phyloP scores from a whole-genome alignment of 257 asterid species.

The Nicotiana sylvestris region DNA sequence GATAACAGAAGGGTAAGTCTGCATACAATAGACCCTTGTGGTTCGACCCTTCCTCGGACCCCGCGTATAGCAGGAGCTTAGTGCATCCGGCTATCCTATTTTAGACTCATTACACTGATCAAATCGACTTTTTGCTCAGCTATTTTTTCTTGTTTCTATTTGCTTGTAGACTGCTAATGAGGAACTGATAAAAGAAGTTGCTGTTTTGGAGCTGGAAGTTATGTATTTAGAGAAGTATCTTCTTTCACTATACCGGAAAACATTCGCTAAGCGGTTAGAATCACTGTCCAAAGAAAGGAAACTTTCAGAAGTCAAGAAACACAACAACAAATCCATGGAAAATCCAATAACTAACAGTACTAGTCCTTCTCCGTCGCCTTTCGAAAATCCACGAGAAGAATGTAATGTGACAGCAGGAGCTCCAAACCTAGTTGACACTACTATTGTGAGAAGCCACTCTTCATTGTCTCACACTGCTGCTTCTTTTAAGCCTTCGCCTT shows the following conservation, averaged over 20 bases:
- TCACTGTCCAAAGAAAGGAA: slow-evolving; percentile 16
- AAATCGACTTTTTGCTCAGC: not conserved
- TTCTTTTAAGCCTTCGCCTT: slow-evolving; percentile 54
- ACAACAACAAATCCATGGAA: slow-evolving; percentile 17
- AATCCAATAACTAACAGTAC: slow-evolving; percentile 17
- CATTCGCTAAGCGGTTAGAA: slow-evolving; percentile 37
- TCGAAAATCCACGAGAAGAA: not conserved
- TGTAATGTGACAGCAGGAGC: slow-evolving; percentile 27
- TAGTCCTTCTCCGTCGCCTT: slow-evolving; percentile 12
- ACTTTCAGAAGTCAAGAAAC: slow-evolving; percentile 17
- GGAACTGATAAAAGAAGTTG: slow-evolving; percentile 69
- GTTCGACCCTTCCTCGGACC: no score
- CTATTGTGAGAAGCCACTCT: slow-evolving; percentile 67
- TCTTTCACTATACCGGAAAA: slow-evolving; percentile 57
- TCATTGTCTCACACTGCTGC: slow-evolving; percentile 69
- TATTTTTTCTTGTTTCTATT: not conserved
- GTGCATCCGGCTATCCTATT: no score
- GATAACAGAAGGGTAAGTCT: no score
- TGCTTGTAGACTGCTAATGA: slow-evolving; percentile 52
- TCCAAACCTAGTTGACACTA: slow-evolving; percentile 41
- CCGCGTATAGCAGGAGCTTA: no score
- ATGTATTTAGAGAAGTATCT: slow-evolving; percentile 68
- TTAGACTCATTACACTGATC: no score
- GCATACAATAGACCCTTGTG: no score
- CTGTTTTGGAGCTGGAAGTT: slow-evolving; percentile 69